Conservation (phyloP, 2,329 filamentous ascomycete species). For the Xylaria sp. region DNA sequence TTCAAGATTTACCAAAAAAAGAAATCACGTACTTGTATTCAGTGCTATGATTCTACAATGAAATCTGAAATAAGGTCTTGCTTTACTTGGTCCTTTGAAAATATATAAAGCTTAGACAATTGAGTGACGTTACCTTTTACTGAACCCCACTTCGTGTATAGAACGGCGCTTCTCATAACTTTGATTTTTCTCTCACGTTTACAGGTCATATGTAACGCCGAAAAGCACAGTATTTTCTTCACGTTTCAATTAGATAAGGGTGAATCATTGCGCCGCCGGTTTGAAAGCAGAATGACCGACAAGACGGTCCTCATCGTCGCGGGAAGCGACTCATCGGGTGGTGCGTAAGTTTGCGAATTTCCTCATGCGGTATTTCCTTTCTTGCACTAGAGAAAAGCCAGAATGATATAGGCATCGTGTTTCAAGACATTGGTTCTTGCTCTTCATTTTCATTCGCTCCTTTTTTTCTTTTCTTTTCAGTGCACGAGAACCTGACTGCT, state of each 20-base stretch:
- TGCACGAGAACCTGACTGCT: neutral
- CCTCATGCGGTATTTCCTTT: constrained; percentile 3
- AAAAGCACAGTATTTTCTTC: neutral
- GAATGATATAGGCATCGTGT: too few species aligned
- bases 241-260: neutral
- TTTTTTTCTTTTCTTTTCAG: too few species aligned
- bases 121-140: constrained; percentile 17
- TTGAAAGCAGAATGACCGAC: constrained; percentile 42
- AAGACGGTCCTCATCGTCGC: constrained; percentile 78
- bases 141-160: constrained; percentile 24
- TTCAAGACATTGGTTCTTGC: too few species aligned
- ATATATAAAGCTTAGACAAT: constrained; percentile 6
- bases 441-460: too few species aligned
- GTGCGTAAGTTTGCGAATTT: constrained; percentile 65
- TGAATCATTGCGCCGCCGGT: neutral
- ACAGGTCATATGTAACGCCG: neutral
- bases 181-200: neutral
- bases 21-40: too few species aligned
- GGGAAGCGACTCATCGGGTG: constrained; percentile 88
- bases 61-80: neutral
- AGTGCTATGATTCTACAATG: too few species aligned
- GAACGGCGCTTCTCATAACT: neutral
- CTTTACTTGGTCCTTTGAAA: neutral
- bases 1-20: neutral
- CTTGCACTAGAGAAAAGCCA: neutral